Base-by-base conservation (phyloP, 108 stramenopile species). In the Nannochloropsis granulata region DNA sequence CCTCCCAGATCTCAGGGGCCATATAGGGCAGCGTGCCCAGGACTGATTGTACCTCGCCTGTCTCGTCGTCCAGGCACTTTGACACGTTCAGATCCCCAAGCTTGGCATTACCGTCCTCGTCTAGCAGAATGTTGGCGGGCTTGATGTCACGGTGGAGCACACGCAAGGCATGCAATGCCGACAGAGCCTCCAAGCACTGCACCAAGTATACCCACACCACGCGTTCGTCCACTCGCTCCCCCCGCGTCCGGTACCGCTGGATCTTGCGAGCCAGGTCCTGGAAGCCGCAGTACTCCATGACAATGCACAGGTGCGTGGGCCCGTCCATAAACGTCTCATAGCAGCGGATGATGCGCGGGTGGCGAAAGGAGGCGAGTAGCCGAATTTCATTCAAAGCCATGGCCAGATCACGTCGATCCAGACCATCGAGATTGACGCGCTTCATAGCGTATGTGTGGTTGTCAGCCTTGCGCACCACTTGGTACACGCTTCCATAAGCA, bases 281-380 rank as follows among this genome's bases (percentile, higher is more conserved):
- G 78, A 82, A 86, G 13, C 86, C 80, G 78, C 86, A 86, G 82
- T 83, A 86, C 7, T 86, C 86, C 86, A 86, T 86, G 23, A 86
- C 82, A 44, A 86, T 86, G 44, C 86, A 86, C 44, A 86, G 23
- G 19, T 86, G 82, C 19, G 44, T 86, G 9, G 44, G 82, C 11
- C 82, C 79, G 79, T 86, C 86, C 8, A 86, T 12, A 21, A 86
- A 86, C 10, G 86, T 43, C 9, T 86, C 82, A 12, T 34, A 83
- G 86, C 44, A 86, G n/a, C 86, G 82, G 34, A 86, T 82, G 79
- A 86, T 83, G 45, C 82, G 82, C 23, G 23, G 43, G 42, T 86
- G 86, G 25, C 86, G 82, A 21, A 86, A 24, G 24, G 82, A 83
- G 25, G 86, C 16, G 21, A 86, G 25, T 21, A 86, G 82, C 12